Conservation (phyloP, 345 rosid species). For the Ricinus communis region DNA sequence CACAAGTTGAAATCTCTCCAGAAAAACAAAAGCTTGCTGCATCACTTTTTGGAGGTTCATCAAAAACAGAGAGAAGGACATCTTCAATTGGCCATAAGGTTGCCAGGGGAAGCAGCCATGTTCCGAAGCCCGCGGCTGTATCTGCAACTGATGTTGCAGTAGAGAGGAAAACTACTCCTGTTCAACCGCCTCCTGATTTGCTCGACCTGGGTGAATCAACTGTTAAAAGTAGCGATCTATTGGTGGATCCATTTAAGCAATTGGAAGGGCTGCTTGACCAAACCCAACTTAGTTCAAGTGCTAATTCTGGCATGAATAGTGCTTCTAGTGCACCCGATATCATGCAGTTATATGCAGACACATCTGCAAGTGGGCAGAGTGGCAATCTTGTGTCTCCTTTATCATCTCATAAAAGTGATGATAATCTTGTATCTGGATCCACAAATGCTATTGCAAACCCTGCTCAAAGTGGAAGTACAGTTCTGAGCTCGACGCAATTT, state of each 20-base stretch:
- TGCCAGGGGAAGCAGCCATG: conserved; percentile 46
- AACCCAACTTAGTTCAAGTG: conserved; percentile 26
- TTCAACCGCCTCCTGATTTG: conserved; percentile 80
- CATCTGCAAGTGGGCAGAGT: conserved; percentile 31
- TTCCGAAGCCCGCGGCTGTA: conserved; percentile 21
- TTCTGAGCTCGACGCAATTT: conserved; percentile 27
- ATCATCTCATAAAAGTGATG: conserved; percentile 23
- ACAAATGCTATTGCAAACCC: conserved; percentile 14
- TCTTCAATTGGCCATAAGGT: conserved; percentile 53
- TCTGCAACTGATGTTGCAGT: conserved; percentile 14
- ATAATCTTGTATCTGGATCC: conserved; percentile 32
- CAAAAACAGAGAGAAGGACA: conserved; percentile 60
- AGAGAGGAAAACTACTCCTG: conserved; percentile 39
- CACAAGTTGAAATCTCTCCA: conserved; percentile 59
- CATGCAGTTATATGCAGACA: conserved; percentile 52
- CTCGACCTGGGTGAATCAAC: conserved; percentile 80
- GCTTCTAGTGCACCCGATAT: conserved; percentile 40
- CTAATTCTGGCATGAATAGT: conserved; percentile 19
- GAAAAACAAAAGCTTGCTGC: conserved; percentile 99
- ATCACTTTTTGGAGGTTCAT: conserved; percentile 81
- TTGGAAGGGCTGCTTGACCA: conserved; percentile 79
- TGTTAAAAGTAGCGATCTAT: conserved; percentile 33
- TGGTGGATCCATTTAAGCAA: conserved; percentile 77
- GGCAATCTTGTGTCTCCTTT: no score
- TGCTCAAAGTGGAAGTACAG: conserved; percentile 9